Percentiles rank a stretch among this genome's conserved stretches.
phyloP scores from a whole-genome alignment of 208 protist genomes.

The Wallacemonas sp. region DNA sequence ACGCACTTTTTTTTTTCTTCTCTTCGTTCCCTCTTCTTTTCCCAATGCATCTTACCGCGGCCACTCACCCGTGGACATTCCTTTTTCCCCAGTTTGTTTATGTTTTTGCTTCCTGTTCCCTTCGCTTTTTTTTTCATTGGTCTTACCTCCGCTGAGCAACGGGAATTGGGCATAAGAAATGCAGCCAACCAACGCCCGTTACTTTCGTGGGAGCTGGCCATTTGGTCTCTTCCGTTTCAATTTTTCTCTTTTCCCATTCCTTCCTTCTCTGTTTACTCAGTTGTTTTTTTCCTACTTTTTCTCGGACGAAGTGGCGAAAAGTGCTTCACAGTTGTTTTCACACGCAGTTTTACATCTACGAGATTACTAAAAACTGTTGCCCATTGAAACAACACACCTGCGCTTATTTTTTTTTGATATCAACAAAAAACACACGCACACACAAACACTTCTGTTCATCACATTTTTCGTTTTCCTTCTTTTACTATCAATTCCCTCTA shows the following conservation, averaged over 20 bases:
- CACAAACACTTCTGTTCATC: too few relatives aligned
- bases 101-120: background rate
- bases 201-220: too few relatives aligned
- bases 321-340: background rate
- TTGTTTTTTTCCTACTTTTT: background rate
- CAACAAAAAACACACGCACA: too few relatives aligned
- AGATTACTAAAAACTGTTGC: background rate
- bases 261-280: too few relatives aligned
- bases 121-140: conserved; percentile 10
- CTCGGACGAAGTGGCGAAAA: background rate
- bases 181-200: too few relatives aligned
- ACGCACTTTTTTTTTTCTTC: conserved; percentile 16
- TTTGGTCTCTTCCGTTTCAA: too few relatives aligned
- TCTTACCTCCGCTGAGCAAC: background rate
- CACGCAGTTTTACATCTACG: background rate
- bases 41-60: background rate
- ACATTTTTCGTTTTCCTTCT: too few relatives aligned
- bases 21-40: conserved; percentile 22
- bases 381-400: background rate
- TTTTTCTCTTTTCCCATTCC: too few relatives aligned
- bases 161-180: too few relatives aligned
- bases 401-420: background rate
- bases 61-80: background rate
- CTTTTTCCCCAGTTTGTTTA: background rate
- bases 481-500: too few relatives aligned